Evolutionary conservation across 352 stramenopile species (phyloP).

Genomic region (Globisporangium nagaii): DNA sequence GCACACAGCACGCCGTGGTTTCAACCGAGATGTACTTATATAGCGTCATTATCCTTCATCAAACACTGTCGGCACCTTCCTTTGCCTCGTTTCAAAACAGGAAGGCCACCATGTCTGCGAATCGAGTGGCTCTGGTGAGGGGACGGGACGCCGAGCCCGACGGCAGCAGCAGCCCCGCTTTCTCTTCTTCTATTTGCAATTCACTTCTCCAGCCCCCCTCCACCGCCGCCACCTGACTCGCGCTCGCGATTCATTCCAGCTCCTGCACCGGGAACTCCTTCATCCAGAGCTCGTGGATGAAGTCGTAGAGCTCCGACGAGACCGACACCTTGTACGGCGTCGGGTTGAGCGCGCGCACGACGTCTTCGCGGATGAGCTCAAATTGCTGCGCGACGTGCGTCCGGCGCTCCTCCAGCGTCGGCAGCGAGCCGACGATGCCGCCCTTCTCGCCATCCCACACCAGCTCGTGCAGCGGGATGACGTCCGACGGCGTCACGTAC

Average conservation of each 20-base stretch:
- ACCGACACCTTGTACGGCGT: conserved; percentile 94
- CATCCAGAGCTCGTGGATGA: conserved; percentile 97
- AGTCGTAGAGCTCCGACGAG: conserved; percentile 85
- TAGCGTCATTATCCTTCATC: neutral
- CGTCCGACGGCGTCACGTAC: conserved; percentile 89
- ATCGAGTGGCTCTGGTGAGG: neutral
- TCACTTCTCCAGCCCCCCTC: neutral
- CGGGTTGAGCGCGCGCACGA: conserved; percentile 94
- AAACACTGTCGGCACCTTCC: neutral
- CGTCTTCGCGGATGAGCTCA: conserved; percentile 90
- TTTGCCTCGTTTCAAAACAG: neutral
- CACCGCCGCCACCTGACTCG: neutral
- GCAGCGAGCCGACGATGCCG: conserved; percentile 55
- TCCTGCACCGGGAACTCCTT: conserved; percentile 85
- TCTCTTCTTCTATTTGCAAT: neutral
- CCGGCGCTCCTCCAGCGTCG: conserved; percentile 73
- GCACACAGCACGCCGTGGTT: neutral
- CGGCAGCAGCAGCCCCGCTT: neutral
- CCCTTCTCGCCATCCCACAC: conserved; percentile 89
- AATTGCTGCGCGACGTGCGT: conserved; percentile 91
- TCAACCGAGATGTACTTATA: conserved; percentile 8
- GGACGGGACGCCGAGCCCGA: neutral
- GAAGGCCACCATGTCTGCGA: neutral
- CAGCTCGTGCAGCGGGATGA: conserved; percentile 87
- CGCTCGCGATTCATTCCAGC: conserved; percentile 42